phyloP scores from a whole-genome alignment of 31 red algal species.

The Bonnemaisonia californica region DNA sequence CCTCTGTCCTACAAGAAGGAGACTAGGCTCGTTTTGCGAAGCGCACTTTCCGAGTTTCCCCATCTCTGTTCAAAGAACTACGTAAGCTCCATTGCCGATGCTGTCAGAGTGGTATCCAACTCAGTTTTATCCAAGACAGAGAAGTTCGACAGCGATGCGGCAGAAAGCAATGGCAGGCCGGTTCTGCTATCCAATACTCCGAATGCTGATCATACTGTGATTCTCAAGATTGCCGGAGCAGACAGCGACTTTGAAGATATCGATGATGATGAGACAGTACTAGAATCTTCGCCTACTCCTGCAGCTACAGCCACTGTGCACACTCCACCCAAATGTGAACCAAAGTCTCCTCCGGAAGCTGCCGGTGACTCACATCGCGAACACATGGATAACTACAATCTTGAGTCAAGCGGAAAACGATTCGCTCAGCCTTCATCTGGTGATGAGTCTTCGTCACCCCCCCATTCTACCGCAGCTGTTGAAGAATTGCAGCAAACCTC shows the following conservation, averaged over 20 bases:
- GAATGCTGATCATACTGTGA: not conserved
- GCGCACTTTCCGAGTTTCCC: not conserved
- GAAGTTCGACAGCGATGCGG: not conserved
- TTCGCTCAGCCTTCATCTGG: not conserved
- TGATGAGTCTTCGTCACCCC: not conserved
- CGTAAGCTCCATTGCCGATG: not conserved
- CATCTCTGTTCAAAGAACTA: not conserved
- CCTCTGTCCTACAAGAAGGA: not conserved
- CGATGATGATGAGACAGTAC: not conserved
- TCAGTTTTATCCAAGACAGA: not conserved
- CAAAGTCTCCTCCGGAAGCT: not conserved
- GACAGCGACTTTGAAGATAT: conserved; percentile 1
- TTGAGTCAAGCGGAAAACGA: not conserved
- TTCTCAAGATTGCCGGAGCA: not conserved
- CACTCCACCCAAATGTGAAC: not conserved
- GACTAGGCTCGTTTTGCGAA: not conserved
- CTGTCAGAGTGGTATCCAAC: not conserved
- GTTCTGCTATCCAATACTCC: not conserved
- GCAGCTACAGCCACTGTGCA: not conserved
- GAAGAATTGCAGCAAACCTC: not conserved
- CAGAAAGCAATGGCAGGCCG: not conserved
- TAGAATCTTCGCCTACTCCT: not conserved
- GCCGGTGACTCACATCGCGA: not conserved
- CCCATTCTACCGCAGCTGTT: not conserved
- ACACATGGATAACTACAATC: not conserved